Conservation (phyloP, 169 alveolate genomes). For the Perkinsus marinus region DNA sequence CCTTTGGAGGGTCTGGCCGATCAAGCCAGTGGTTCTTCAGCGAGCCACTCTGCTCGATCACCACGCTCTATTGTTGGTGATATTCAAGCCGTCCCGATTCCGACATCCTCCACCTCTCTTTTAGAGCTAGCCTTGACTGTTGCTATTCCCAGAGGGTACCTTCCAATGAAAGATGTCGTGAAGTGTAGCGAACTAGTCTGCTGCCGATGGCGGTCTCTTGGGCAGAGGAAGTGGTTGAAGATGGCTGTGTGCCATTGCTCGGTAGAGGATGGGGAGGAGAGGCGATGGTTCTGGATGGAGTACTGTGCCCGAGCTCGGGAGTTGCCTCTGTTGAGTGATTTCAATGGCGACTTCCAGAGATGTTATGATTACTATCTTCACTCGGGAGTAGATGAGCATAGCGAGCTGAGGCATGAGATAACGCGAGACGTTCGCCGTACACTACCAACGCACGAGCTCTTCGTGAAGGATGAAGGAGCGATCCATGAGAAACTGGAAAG, state of each 20-base stretch:
- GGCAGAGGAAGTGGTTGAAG: background rate
- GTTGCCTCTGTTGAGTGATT: background rate
- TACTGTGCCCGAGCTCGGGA: background rate
- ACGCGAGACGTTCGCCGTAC: background rate
- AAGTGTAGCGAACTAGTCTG: background rate
- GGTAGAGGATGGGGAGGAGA: background rate
- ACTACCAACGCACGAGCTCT: background rate
- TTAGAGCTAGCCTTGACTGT: background rate
- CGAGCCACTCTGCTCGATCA: background rate
- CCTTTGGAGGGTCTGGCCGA: background rate
- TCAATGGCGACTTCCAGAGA: background rate
- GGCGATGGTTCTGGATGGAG: background rate
- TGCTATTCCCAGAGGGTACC: background rate
- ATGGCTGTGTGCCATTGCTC: background rate
- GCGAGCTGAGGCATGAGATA: background rate
- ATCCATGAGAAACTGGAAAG: background rate
- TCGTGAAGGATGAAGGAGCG: background rate
- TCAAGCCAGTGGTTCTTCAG: background rate
- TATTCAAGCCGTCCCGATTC: background rate
- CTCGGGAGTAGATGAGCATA: background rate
- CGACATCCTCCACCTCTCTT: background rate
- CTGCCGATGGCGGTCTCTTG: background rate
- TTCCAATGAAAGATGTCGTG: background rate
- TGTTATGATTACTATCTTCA: background rate
- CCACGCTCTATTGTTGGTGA: background rate